Evolutionary conservation across 345 rosid genomes (phyloP), one percentile per base, ranked within the genome.

Genomic region (Eucalyptus cloeziana): DNA sequence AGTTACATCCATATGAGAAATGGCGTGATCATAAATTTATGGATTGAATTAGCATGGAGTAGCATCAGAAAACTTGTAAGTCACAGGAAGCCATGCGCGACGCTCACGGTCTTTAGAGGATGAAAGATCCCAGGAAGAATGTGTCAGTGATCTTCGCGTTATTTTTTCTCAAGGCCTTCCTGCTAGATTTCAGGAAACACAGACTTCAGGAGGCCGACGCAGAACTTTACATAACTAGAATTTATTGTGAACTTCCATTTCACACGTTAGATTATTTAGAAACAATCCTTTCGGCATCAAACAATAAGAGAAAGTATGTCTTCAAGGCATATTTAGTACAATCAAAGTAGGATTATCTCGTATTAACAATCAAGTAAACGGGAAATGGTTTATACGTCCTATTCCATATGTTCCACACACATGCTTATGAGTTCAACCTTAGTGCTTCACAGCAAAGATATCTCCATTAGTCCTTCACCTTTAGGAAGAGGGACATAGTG

Each of bases 1-100:
- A 33, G 3, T 69, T 69, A 69, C 44, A 33, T 69, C 21, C 12
- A 3, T 10, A 8, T 2, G 3, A 69, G 25, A 69, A 33, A 71
- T 33, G 25, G 12, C 22, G 3, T 51, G 37, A 21, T 47, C 8
- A 25, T 95, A 97, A 97, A 98, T 95, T 96, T 88, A 97, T 97
- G 60, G 96, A 95, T 90, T 93, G 91, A 87, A 97, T 89, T 62
- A 97, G 95, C 87, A 14, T 62, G 95, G 94, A 90, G 98, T 95
- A 86, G 98, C 99, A 92, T 95, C 99, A 27, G 97, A 92, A 91
- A 90, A 94, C 94, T 97, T 94, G 86, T 96, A 96, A 62, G 96
- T 95, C 87, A 94, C 93, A 87, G 96, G 99, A 93, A 94, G 99
- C 99, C 99, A 97, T 89, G 98, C 98, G 27, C 95, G 96, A 88